These are phyloP conservation scores for Pythium biforme DNA, from an alignment of 352 stramenopile genomes.

Conservation along the genomic window DNA sequence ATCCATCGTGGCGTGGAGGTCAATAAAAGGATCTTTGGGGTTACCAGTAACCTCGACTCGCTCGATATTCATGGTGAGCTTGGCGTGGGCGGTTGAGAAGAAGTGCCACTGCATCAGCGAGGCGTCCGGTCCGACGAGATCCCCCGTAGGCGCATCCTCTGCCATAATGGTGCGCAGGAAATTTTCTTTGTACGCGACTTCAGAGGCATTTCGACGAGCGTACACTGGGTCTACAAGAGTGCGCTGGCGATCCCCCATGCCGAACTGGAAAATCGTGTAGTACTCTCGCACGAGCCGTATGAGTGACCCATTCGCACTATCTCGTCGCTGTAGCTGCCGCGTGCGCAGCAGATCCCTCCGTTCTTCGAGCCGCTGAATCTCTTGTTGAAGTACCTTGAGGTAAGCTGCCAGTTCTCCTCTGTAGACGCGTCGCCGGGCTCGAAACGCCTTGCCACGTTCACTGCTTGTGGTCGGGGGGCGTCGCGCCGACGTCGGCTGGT, in stretches of 20 bases:
- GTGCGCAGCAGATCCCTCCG: constrained; percentile 3
- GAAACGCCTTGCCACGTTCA: constrained; percentile 16
- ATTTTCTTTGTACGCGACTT: constrained; percentile 18
- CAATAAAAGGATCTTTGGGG: constrained; percentile 12
- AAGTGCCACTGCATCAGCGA: constrained; percentile 24
- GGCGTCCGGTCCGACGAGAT: constrained; percentile 20
- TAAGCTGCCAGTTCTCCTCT: constrained; percentile 10
- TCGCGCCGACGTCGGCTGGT: background rate
- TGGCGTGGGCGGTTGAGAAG: constrained; percentile 8
- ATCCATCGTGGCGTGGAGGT: constrained; percentile 7
- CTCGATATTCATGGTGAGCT: constrained; percentile 6
- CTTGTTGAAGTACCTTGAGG: background rate
- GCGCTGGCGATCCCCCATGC: constrained; percentile 12
- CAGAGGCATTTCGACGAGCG: background rate
- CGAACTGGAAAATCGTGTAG: constrained; percentile 20
- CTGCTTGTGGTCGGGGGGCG: constrained; percentile 15
- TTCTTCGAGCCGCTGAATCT: constrained; percentile 4
- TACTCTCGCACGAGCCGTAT: constrained; percentile 9
- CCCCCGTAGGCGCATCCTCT: constrained; percentile 13
- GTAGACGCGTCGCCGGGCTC: constrained; percentile 6
- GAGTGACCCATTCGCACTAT: constrained; percentile 2
- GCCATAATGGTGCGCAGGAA: constrained; percentile 23
- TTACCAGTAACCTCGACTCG: constrained; percentile 6
- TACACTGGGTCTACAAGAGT: constrained; percentile 7
- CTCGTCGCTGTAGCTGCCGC: background rate